Percentiles rank a stretch among this genome's conserved stretches.
phyloP scores from a whole-genome alignment of 2,329 filamentous ascomycete species.

The Aspergillus puulaauensis region DNA sequence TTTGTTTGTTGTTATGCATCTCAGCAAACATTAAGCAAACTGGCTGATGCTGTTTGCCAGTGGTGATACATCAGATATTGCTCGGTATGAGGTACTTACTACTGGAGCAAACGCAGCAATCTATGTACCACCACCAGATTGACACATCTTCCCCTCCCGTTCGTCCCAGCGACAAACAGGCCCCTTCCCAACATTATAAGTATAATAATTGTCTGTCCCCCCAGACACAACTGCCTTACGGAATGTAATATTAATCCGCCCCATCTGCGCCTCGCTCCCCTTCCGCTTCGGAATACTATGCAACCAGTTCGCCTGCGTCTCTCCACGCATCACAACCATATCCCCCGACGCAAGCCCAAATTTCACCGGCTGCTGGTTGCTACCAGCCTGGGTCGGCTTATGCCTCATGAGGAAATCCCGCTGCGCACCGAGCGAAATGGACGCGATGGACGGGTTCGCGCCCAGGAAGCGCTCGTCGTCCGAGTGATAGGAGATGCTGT shows the following conservation, averaged over 20 bases:
- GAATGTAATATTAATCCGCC: constrained; percentile 76
- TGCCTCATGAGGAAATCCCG: constrained; percentile 79
- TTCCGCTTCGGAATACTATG: constrained; percentile 76
- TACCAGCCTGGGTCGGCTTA: constrained; percentile 54
- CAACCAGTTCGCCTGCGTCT: constrained; percentile 73
- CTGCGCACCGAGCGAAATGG: constrained; percentile 68
- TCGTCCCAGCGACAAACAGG: constrained; percentile 68
- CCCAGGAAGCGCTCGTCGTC: constrained; percentile 80
- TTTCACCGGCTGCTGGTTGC: constrained; percentile 44
- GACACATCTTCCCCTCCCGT: constrained; percentile 27
- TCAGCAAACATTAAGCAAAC: no score
- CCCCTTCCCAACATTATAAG: constrained; percentile 75
- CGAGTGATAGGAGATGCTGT: constrained; percentile 77
- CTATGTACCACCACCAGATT: no score
- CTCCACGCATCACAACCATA: constrained; percentile 75
- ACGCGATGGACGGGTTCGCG: constrained; percentile 68
- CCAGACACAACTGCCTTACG: constrained; percentile 67
- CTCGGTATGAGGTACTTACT: no score
- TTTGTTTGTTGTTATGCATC: no score
- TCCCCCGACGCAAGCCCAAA: constrained; percentile 65
- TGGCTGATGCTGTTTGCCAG: no score
- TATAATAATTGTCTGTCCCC: constrained; percentile 80
- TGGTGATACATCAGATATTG: no score
- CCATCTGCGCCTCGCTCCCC: constrained; percentile 62
- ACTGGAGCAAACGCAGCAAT: no score